A percentile compares a stretch with the other conserved stretches of the same genome.
phyloP scores from a whole-genome alignment of 2,329 filamentous ascomycete genomes.

The Cytospora schulzeri region DNA sequence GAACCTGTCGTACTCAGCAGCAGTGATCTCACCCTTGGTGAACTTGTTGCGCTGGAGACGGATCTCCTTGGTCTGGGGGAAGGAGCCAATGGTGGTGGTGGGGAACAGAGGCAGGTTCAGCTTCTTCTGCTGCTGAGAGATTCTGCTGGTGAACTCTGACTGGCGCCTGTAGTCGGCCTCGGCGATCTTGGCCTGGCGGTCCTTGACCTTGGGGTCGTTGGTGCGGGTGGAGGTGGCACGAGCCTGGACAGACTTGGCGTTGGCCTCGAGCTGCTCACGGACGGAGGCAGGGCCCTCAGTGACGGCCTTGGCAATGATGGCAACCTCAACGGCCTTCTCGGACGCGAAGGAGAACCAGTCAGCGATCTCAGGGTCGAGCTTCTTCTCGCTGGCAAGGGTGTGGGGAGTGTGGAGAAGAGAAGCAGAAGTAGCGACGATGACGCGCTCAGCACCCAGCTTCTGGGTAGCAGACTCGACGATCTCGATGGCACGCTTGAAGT shows the following conservation, averaged over 20 bases:
- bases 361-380: conserved; percentile 86
- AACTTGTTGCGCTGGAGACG: conserved; percentile 96
- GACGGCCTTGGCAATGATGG: conserved; percentile 94
- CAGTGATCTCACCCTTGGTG: conserved; percentile 96
- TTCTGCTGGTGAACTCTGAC: conserved; percentile 83
- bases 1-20: conserved; percentile 94
- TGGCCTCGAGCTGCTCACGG: conserved; percentile 87
- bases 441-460: conserved; percentile 94
- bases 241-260: conserved; percentile 89
- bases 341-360: conserved; percentile 99
- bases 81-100: conserved; percentile 98
- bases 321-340: conserved; percentile 91
- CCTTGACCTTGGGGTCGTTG: conserved; percentile 97
- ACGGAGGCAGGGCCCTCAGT: conserved; percentile 89
- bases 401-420: conserved; percentile 98
- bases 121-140: conserved; percentile 85
- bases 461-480: conserved; percentile 86
- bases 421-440: conserved; percentile 94
- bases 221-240: conserved; percentile 91
- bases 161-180: conserved; percentile 87
- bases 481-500: conserved; percentile 95
- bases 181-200: conserved; percentile 87
- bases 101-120: conserved; percentile 96
- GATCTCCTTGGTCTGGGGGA: conserved; percentile 99
- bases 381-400: conserved; percentile 98